phyloP scores from a whole-genome alignment of 2,329 filamentous ascomycete species.

The Cercospora zeina region DNA sequence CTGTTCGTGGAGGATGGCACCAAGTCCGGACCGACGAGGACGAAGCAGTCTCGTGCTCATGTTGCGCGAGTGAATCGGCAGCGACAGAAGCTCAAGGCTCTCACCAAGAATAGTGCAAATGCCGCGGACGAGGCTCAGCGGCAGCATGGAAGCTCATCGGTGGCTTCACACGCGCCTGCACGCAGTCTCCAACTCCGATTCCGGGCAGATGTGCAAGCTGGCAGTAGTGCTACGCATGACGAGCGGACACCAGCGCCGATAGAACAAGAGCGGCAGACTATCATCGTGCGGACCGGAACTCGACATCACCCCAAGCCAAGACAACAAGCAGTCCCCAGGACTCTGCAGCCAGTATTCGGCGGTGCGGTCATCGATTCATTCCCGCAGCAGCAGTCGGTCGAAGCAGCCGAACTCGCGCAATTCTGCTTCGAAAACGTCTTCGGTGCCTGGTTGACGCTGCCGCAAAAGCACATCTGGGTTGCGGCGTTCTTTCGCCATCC shows the following conservation, averaged over 20 bases:
- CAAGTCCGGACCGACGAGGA: constrained; percentile 11
- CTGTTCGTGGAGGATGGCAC: constrained; percentile 22
- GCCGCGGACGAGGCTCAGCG: too few species aligned
- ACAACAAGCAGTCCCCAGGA: constrained; percentile 1
- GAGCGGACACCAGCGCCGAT: background rate
- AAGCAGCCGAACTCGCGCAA: constrained; percentile 20
- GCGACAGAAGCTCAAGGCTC: constrained; percentile 19
- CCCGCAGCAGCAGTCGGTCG: constrained; percentile 5
- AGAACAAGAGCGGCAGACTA: background rate
- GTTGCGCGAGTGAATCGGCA: constrained; percentile 24
- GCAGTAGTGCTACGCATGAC: background rate
- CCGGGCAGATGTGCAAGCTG: background rate
- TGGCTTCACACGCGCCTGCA: background rate
- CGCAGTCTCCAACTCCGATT: background rate
- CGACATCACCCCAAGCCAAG: background rate
- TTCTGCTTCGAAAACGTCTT: constrained; percentile 21
- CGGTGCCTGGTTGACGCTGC: constrained; percentile 14
- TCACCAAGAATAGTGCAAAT: background rate
- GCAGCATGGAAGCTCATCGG: background rate
- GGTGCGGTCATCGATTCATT: constrained; percentile 16
- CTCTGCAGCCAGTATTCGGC: constrained; percentile 21
- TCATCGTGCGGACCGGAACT: background rate
- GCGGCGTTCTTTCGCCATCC: constrained; percentile 22
- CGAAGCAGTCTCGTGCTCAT: constrained; percentile 24
- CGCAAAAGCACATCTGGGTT: constrained; percentile 16